Evolutionary conservation across 2,329 filamentous ascomycete species (phyloP), one percentile per base, ranked within the genome.

Genomic region (Hyphodiscus sp.): DNA sequence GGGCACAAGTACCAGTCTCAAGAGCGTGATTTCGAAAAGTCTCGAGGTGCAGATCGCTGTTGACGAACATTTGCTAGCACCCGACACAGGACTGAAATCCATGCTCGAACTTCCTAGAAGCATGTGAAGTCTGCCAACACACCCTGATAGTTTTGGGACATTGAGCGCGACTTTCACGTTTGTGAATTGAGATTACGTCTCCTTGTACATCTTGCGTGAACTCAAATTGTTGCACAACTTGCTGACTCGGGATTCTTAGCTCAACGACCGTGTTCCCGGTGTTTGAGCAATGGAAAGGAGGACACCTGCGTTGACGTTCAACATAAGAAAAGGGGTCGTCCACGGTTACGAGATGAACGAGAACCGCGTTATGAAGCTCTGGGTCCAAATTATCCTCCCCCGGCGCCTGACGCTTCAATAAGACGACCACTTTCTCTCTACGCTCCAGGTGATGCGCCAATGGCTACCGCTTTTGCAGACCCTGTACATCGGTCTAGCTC

Each of bases 281-380:
- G 89, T 67, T 73, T 87, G 33, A 82, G 82, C 63, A 89, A 89
- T 65, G 86, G 87, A 56, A 94, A 92, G 64, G 77, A 92, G 75
- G 87, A 91, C 54, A 78, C 84, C 8, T 94, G 89, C 66, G 76
- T 89, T 62, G 89, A 94, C 69, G 88, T 94, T 33, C 86, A 90
- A 65, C 89, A 94, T 70, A 94, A 92, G 70, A 94, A 92, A 69
- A 76, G 89, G 62, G 89, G 89, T 43, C 79, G 89, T 47, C 89
- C 89, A 55, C 79, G 89, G 59, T 74, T 94, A 61, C 81, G 88
- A 63, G 88, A 92, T 65, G 86, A 89, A 55, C 75, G 80, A 61
- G 81, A 85, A 58, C 66, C 76, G 47, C 76, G 81, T 58, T 83
- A 79, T 62, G 82, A 84, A 54, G 61, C 53, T 49, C 51, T 63